Evolutionary conservation across 2,329 filamentous ascomycete species (phyloP), one percentile per base, ranked within the genome.

Genomic region (Alternaria conjuncta): DNA sequence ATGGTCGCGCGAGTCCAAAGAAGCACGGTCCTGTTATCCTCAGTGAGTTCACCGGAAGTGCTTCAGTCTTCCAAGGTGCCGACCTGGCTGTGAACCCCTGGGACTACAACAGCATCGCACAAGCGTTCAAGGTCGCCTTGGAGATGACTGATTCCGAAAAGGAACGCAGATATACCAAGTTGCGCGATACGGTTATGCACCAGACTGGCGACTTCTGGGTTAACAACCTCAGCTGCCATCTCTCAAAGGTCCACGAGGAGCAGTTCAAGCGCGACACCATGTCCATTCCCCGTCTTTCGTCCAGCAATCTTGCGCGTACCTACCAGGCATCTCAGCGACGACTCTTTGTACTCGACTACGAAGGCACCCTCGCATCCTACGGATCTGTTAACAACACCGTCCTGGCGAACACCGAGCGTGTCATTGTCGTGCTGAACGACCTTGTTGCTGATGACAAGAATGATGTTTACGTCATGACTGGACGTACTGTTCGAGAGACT

Each of bases 1-100:
- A 98, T 74, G 94, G 94, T 44, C 88, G 87, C 69, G 85, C 86
- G 55, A 82, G 88, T 65, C 84, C 86, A 3, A 94, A 94, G 82
- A 94, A 93, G 80, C 89, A 96, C 74, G 93, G 93, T 3, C 94
- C 94, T 1, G 85, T 98, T 46, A 97, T 98, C 68, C 84, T 98
- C 57, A 97, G 93, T 67, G 95, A 98, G 78, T 98, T 98, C 76
- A 97, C 95, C 2, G 96, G 95, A 23, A 97, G 94, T 63, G 90
- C 94, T 1, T 93, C 92, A 0, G 86, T 98, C 3, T 97, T 98
- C 74, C 88, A 89, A 15, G 88, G 91, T 49, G 88, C 92, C 62
- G 91, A 96, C 67, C 86, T 98, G 13, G 87, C 92, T 0, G 91
- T 98, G 73, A 98, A 98, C 76, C 95, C 95, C 0, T 98, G 95